phyloP scores from a whole-genome alignment of 2,329 filamentous ascomycete genomes.

The Colletotrichum tofieldiae region DNA sequence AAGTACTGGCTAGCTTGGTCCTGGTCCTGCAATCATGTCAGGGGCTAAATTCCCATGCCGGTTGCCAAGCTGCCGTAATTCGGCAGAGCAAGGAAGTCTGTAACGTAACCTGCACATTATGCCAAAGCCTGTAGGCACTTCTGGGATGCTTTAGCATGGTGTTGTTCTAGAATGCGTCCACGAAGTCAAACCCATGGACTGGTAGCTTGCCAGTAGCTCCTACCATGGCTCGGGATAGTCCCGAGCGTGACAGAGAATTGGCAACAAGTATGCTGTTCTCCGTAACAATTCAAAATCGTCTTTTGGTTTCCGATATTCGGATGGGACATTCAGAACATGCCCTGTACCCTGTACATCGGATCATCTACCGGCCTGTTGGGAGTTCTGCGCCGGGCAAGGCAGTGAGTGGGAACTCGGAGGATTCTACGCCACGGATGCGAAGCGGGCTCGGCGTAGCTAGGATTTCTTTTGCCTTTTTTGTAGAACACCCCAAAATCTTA shows the following conservation, averaged over 20 bases:
- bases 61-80: constrained; percentile 22
- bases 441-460: background rate
- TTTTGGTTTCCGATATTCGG: background rate
- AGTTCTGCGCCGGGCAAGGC: background rate
- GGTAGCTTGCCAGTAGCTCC: background rate
- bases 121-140: background rate
- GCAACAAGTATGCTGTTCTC: background rate
- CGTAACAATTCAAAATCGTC: background rate
- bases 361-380: background rate
- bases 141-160: background rate
- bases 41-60: constrained; percentile 34
- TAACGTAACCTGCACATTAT: background rate
- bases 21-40: constrained; percentile 31
- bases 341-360: background rate
- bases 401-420: constrained; percentile 10
- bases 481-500: background rate
- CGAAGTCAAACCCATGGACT: constrained; percentile 10
- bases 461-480: background rate
- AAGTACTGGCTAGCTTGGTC: constrained; percentile 13
- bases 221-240: background rate
- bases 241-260: background rate
- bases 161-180: constrained; percentile 26
- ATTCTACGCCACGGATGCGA: constrained; percentile 7
- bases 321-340: background rate
- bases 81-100: constrained; percentile 8